Evolutionary conservation across 108 stramenopile species (phyloP).

Genomic region (Fragilariopsis cylindrus): DNA sequence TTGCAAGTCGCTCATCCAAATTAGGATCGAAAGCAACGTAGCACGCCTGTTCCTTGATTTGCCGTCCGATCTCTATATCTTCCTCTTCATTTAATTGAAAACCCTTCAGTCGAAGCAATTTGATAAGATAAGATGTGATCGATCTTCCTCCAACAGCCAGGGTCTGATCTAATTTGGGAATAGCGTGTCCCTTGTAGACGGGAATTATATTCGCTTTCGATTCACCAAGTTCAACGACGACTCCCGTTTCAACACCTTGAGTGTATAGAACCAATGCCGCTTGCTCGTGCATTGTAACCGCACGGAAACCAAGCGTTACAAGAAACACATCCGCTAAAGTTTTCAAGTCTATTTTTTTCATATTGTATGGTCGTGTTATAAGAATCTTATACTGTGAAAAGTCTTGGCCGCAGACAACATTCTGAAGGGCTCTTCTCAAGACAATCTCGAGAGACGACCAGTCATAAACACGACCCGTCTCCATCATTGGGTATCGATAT

Average conservation of each 20-base stretch:
- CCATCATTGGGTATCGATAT: constrained; percentile 21
- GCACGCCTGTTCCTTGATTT: constrained; percentile 13
- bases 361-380: constrained; percentile 22
- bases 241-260: constrained; percentile 29
- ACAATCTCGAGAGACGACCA: constrained; percentile 21
- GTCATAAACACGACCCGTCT: constrained; percentile 19
- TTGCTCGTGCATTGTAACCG: constrained; percentile 27
- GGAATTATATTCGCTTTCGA: constrained; percentile 38
- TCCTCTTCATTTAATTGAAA: constrained; percentile 13
- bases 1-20: constrained; percentile 7
- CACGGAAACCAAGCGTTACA: constrained; percentile 13
- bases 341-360: constrained; percentile 19
- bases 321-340: constrained; percentile 17
- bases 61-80: constrained; percentile 21
- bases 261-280: constrained; percentile 26
- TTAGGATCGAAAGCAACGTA: constrained; percentile 7
- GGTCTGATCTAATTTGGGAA: constrained; percentile 13
- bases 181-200: constrained; percentile 39
- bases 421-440: constrained; percentile 5
- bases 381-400: constrained; percentile 16
- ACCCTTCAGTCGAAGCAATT: constrained; percentile 19
- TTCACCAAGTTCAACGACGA: constrained; percentile 34
- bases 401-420: background rate
- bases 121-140: constrained; percentile 19
- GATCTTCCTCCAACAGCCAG: constrained; percentile 26